Conservation (phyloP, 345 rosid genomes). For the Brassica rapa region DNA sequence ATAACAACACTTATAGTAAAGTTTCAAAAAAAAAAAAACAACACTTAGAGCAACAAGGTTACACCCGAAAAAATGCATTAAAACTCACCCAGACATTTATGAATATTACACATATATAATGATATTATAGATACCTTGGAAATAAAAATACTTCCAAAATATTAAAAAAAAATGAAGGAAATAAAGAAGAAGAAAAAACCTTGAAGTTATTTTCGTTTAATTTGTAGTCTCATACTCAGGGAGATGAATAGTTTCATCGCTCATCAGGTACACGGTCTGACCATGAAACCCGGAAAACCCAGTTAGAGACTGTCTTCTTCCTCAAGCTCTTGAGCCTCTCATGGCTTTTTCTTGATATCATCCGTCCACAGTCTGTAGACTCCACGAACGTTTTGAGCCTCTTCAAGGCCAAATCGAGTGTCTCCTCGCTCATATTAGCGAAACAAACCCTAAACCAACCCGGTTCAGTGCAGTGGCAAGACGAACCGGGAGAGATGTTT, state of each 20-base stretch:
- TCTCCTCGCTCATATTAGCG: not conserved
- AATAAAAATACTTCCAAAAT: slow-evolving; percentile 44
- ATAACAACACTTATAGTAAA: slow-evolving; percentile 23
- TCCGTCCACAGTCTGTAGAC: slow-evolving; percentile 15
- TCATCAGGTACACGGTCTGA: not conserved
- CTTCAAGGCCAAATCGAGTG: slow-evolving; percentile 33
- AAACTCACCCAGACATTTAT: slow-evolving; percentile 37
- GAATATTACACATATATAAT: slow-evolving; percentile 27
- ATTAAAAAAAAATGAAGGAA: slow-evolving; percentile 28
- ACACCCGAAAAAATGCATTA: slow-evolving; percentile 40
- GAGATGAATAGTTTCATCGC: not conserved
- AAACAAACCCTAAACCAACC: slow-evolving; percentile 2
- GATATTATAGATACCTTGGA: slow-evolving; percentile 37
- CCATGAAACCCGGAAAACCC: slow-evolving; percentile 51
- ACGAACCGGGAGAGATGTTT: not conserved
- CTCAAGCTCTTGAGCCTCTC: slow-evolving; percentile 49
- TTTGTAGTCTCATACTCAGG: not conserved
- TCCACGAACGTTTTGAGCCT: slow-evolving; percentile 53
- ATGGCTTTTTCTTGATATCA: slow-evolving; percentile 42
- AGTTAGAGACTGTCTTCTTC: slow-evolving; percentile 49
- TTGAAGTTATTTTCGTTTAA: not conserved
- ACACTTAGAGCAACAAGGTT: slow-evolving; percentile 22
- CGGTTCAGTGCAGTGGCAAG: not conserved
- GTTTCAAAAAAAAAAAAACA: not conserved
- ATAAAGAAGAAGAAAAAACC: slow-evolving; percentile 1